Conservation (phyloP, 257 asterid genomes). For the Capsicum baccatum region DNA sequence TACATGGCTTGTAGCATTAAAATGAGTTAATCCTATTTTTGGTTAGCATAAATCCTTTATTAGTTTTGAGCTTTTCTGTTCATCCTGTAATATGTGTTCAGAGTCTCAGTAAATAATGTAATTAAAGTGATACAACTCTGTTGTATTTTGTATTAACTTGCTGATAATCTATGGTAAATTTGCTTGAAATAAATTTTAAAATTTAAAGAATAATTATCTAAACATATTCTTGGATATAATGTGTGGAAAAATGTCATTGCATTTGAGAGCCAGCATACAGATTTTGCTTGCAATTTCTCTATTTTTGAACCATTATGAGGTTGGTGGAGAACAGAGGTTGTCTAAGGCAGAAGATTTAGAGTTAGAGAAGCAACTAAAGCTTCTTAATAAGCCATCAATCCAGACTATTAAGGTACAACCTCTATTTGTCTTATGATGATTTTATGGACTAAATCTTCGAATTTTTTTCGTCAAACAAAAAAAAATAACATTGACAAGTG, state of each 20-base stretch:
- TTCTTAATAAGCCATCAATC: background rate
- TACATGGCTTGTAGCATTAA: background rate
- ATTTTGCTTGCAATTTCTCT: conserved; percentile 6
- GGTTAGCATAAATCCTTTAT: background rate
- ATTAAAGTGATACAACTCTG: background rate
- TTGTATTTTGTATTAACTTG: background rate
- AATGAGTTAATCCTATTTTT: background rate
- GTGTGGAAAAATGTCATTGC: background rate
- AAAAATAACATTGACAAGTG: too few species aligned
- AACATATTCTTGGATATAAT: background rate
- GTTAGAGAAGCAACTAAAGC: background rate
- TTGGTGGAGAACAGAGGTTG: background rate
- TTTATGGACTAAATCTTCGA: too few species aligned
- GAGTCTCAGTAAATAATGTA: background rate
- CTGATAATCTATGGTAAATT: background rate
- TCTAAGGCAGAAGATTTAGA: background rate
- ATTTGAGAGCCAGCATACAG: background rate
- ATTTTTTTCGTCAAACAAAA: too few species aligned
- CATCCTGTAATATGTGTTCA: background rate
- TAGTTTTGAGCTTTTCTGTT: background rate
- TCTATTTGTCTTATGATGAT: background rate
- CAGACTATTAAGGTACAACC: background rate
- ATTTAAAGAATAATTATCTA: background rate
- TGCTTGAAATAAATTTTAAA: background rate
- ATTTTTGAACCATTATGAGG: background rate